Conservation (phyloP, 2,329 filamentous ascomycete species). For the Triangularia setosa region DNA sequence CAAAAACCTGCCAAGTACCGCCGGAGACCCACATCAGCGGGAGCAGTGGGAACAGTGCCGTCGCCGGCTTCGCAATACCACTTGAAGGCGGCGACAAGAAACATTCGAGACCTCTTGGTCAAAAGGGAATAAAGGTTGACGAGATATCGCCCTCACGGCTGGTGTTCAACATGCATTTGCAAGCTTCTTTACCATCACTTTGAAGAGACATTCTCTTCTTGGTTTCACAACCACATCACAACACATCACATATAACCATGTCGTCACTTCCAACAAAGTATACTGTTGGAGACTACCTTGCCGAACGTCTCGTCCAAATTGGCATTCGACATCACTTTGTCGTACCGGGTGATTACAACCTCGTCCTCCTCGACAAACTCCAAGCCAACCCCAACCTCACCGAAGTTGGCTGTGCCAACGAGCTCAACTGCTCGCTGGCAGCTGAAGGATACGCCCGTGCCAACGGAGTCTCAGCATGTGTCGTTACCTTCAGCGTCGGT, state of each 20-base stretch:
- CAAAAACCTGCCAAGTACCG: neutral
- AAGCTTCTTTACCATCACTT: neutral
- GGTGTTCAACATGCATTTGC: neutral
- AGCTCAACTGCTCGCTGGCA: constrained; percentile 31
- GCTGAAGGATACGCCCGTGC: constrained; percentile 31
- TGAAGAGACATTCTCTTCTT: neutral
- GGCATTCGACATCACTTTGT: constrained; percentile 28
- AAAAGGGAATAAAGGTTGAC: neutral
- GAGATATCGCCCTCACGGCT: neutral
- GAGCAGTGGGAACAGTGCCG: neutral
- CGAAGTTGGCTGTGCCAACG: constrained; percentile 30
- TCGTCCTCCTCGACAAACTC: constrained; percentile 31
- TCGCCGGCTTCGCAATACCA: neutral
- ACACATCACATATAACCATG: neutral
- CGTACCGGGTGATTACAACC: constrained; percentile 32
- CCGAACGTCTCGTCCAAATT: constrained; percentile 27
- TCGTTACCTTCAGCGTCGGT: constrained; percentile 29
- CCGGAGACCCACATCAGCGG: neutral
- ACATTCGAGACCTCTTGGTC: neutral
- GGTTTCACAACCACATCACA: neutral
- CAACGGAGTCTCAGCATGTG: constrained; percentile 28
- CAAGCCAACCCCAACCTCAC: constrained; percentile 25
- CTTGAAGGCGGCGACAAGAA: neutral
- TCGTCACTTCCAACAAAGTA: constrained; percentile 7
- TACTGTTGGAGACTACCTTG: constrained; percentile 30